A percentile compares a stretch with the other conserved stretches of the same genome.
Evolutionary conservation across 306 rosid genomes (phyloP).

Genomic region (Lotus japonicus): DNA sequence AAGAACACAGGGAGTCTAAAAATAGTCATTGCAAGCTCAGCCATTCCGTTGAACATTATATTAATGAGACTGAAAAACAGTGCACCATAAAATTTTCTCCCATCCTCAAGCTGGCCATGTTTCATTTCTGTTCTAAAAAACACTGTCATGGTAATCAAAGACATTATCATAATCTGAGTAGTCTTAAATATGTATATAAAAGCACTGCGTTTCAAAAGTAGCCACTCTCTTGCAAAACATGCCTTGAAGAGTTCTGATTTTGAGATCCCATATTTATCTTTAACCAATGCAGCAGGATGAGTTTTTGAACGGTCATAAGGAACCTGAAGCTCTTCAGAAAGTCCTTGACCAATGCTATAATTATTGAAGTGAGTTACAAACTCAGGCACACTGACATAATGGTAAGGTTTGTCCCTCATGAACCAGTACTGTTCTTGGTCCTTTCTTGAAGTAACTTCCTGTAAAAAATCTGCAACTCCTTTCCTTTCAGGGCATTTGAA

Average conservation of each 20-base stretch:
- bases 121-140: constrained; percentile 63
- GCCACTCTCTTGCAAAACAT: constrained; percentile 73
- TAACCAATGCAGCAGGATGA: constrained; percentile 61
- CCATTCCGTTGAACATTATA: constrained; percentile 80
- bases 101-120: constrained; percentile 52
- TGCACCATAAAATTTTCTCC: constrained; percentile 56
- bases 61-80: constrained; percentile 57
- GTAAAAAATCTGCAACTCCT: constrained; percentile 73
- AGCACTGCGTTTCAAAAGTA: constrained; percentile 55
- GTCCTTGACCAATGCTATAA: constrained; percentile 29
- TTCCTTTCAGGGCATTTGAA: constrained; percentile 75
- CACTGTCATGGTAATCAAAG: constrained; percentile 57
- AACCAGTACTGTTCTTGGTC: constrained; percentile 81
- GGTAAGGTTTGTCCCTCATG: constrained; percentile 43
- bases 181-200: constrained; percentile 67
- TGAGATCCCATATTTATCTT: constrained; percentile 55
- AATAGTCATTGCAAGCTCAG: constrained; percentile 58
- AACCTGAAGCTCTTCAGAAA: constrained; percentile 32
- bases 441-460: constrained; percentile 72
- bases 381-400: constrained; percentile 39
- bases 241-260: constrained; percentile 61
- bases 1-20: constrained; percentile 63
- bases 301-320: constrained; percentile 41
- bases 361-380: constrained; percentile 39
- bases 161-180: constrained; percentile 50